Base-by-base conservation (phyloP, 169 alveolate genomes). In the Hammondia hammondi region DNA sequence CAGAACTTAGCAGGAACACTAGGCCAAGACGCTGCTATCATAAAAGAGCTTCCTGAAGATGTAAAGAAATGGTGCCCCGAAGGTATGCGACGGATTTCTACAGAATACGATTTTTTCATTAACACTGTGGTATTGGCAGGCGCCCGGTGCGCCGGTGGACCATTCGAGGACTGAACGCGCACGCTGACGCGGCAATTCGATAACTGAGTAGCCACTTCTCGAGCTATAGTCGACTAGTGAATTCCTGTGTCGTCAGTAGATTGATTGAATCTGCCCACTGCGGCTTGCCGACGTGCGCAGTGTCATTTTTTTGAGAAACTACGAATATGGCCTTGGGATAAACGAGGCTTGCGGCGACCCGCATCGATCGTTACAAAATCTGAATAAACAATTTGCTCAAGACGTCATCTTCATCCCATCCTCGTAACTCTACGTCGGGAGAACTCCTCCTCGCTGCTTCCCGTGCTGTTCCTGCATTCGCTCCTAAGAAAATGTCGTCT, bases 111-210 rank as follows among this genome's bases (percentile, higher is more conserved):
- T 52, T 52, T 57, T 32, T 29, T 52, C 45, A 46, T 14, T 2
- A 9, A 10, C 61, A 6, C 89, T 82, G 57, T 43, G 35, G 19
- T 37, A 27, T 12, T 21, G 43, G 45, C 94, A 91, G 94, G 94
- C 2, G 77, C 94, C 2, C 94, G 77, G 90, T 91, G 94, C 85
- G 94, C 94, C 19, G 94, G 94, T 10, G 52, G 81, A 21, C 91
- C 91, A 32, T 91, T 81, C 85, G 90, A 45, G 35, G 90, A 43
- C 35, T 82, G 43, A 82, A 17, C 9, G 24, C 3, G 61, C 61
- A 71, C 81, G 35, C 81, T 71, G 61, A 52, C 24, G 19, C 61
- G 61, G 19, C 61, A 1, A 52, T 14, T 52, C 19, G 61, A 52
- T 52, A 52, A 10, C 0, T 52, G 19, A 0, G 61, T 14, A 52